Evolutionary conservation across 73 alveolate species (phyloP), one percentile per base, ranked within the genome.

Genomic region (Stentor coeruleus): DNA sequence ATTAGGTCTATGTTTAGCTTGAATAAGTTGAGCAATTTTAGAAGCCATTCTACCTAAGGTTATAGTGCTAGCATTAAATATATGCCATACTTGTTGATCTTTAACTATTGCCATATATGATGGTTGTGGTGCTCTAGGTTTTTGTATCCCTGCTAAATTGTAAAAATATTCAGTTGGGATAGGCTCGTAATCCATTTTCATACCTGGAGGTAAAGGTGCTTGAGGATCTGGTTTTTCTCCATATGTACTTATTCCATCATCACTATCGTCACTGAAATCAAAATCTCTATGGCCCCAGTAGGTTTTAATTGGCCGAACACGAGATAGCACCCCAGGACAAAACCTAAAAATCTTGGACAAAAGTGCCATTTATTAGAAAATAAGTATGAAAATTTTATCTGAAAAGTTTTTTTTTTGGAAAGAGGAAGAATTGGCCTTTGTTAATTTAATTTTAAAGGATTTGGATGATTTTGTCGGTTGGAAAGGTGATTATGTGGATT

Each of bases 1-100:
- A 37, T 35, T 40, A 3, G 93, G 93, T 84, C 87, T 87, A 57
- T 87, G 84, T 82, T 90, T 90, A 28, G 93, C 96, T 80, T 86
- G 66, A 14, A 90, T 11, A 36, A 49, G 74, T 6, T 33, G 59
- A 4, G 96, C 91, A 3, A 80, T 82, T 40, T 60, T 40, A 3
- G 40, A 60, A 4, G 92, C 93, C 93, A 90, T 76, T 35, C 92
- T 82, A 1, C 96, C 96, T 3, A 87, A 42, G 3, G 87, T 85
- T 82, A 87, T 83, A 57, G 84, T 84, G 4, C 39, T 82, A n/a
- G 96, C 96, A 58, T 90, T 86, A 75, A 90, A 90, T 6, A 90
- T 39, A 87, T 90, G 96, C 88, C 88, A 90, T 36, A 81, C 75
- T 38, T 76, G 58, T n/a, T 31, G 15, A 0, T 39, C 66, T 39